A percentile compares a stretch with the other conserved stretches of the same genome.
These are phyloP conservation scores for Hygrophila difformis DNA, from an alignment of 257 asterid genomes.

Conservation along the genomic window DNA sequence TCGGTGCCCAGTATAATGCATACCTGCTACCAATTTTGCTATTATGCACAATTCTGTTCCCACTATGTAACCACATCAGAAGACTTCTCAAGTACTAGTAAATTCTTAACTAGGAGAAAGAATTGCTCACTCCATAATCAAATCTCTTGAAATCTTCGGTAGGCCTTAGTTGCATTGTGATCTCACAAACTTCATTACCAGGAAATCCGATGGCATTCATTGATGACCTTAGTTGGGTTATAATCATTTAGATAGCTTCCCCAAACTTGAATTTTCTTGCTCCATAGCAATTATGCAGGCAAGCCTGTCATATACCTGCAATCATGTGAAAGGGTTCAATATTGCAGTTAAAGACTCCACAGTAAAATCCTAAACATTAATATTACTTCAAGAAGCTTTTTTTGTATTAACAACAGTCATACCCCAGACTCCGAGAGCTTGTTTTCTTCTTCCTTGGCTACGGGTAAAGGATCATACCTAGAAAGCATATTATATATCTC, in stretches of 20 bases:
- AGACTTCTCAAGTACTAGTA: too few species aligned
- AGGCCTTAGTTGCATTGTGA: too few species aligned
- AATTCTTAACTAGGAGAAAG: too few species aligned
- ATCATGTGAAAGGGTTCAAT: background rate
- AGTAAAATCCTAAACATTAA: background rate
- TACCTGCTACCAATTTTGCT: too few species aligned
- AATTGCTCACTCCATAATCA: too few species aligned
- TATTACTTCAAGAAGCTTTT: background rate
- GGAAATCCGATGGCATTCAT: too few species aligned
- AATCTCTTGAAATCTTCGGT: too few species aligned
- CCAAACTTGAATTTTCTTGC: slow-evolving; percentile 58
- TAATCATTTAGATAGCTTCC: slow-evolving; percentile 20
- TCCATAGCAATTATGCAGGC: slow-evolving; percentile 74
- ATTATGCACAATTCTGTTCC: too few species aligned
- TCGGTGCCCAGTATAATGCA: too few species aligned
- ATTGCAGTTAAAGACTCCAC: background rate
- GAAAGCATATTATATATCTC: slow-evolving; percentile 6
- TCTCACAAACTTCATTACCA: too few species aligned
- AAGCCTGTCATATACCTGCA: slow-evolving; percentile 67
- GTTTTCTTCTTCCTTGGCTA: slow-evolving; percentile 21
- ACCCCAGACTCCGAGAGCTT: slow-evolving; percentile 68
- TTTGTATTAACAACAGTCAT: background rate
- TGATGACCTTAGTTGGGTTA: background rate
- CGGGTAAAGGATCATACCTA: slow-evolving; percentile 70
- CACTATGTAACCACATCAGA: too few species aligned